Base-by-base conservation (phyloP, 139 green algal species). In the Picochlorum sp. region DNA sequence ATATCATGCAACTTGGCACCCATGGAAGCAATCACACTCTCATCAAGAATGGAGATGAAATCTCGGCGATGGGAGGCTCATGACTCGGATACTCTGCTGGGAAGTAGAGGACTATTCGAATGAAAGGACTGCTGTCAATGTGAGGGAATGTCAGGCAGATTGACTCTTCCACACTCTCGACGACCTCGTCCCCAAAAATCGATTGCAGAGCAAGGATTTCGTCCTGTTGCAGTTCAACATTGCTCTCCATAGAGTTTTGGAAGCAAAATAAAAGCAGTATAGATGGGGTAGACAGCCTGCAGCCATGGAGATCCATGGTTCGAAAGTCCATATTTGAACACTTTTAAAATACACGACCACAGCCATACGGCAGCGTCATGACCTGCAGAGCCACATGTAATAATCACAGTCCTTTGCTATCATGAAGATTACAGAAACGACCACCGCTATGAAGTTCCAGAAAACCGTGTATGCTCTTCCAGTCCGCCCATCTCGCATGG, bases 161-260 rank as follows among this genome's bases (percentile, higher is more conserved):
- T 34, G 52, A 30, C 11, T 18, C n/a, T 18, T 26, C 52, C n/a
- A 59, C 8, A 13, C 21, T 18, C 26, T 34, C 15, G 7, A 47
- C 28, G 44, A 59, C 63, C 20, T 82, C 75, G 6, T 81, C 62
- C 0, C 78, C 84, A 58, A 80, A 90, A 6, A 92, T 92, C 20
- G 82, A 75, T 11, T 76, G 59, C 30, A 91, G 28, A 0, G 80
- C 82, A 9, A 60, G 62, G 0, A 85, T 49, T 67, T 91, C 85
- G 30, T 90, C 81, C 15, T 75, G 69, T 55, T 81, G 75, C 23
- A 72, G 54, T 41, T 72, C 23, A 57, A 14, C 44, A 52, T 15
- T 52, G n/a, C 57, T 23, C 23, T 45, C 23, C 20, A 47, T 62
- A 62, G 28, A 30, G 28, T 30, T 30, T 30, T 30, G 0, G 28